Base-by-base conservation (phyloP, 2,329 filamentous ascomycete species). In the Phialocephala subalpina region DNA sequence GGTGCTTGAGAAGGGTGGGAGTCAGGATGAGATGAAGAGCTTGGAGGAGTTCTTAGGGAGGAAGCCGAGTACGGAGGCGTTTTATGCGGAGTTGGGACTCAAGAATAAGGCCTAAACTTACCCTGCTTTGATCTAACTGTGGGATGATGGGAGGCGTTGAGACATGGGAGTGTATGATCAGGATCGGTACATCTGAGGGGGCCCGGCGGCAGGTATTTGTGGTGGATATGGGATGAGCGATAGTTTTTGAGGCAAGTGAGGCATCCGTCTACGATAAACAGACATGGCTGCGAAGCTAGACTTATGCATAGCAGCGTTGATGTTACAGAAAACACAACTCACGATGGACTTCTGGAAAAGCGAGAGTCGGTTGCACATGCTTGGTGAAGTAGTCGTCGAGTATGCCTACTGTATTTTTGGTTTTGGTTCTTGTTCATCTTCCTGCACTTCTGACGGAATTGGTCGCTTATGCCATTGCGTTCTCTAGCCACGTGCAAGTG, bases 21-120 rank as follows among this genome's bases (percentile, higher is more conserved):
- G 87, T 72, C 89, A 90, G 77, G 92, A 94, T 72, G 92, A 95
- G 82, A 93, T 95, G 91, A 82, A 88, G 69, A 92, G 90, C 12
- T 79, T 96, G 64, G 89, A 91, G 81, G 88, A 93, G 72, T 96
- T 95, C 80, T 77, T 96, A 65, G 92, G 92, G 7, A 82, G 92
- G 70, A 87, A 91, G 79, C 92, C 92, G 0, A 93, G 86, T 76
- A 89, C 87, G 0, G 91, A 95, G 75, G 87, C 92, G 0, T 96
- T 96, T 75, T 95, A 94, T 78, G 85, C 87, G 78, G 92, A 95
- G 76, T 81, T 96, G 59, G 92, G 92, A 1, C 73, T 84, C 60
- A 63, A 67, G 61, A 67, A 40, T 22, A 67, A 64, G 62, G 29
- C 29, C 9, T 33, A 33, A 33, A 4, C 9, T 33, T 4, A 33